Conservation (phyloP, 306 rosid genomes). For the Fagus sylvatica region DNA sequence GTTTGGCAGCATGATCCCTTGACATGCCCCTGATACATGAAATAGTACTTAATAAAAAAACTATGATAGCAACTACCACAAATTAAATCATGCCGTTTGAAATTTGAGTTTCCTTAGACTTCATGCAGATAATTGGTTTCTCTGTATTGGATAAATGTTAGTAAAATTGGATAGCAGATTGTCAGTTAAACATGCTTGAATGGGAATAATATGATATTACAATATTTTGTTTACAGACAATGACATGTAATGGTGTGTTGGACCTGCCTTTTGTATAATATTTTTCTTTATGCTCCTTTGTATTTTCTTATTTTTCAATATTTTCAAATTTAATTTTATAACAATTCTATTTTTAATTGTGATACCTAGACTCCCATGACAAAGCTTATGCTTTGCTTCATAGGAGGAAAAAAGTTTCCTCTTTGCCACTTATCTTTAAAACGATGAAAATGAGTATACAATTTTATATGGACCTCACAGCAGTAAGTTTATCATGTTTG, state of each 20-base stretch:
- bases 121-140: background rate
- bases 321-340: background rate
- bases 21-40: background rate
- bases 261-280: background rate
- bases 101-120: background rate
- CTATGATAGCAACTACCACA: background rate
- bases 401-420: background rate
- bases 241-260: background rate
- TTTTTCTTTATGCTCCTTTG: background rate
- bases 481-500: background rate
- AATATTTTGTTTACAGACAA: no score
- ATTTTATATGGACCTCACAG: background rate
- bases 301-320: background rate
- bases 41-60: no score
- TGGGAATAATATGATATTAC: background rate
- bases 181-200: background rate
- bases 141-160: no score
- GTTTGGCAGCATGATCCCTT: background rate
- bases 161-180: background rate
- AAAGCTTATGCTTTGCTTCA: background rate
- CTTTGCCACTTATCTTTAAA: background rate
- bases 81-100: background rate
- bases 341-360: background rate
- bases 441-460: background rate
- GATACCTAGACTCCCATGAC: background rate